These are phyloP conservation scores for Jacaranda copaia DNA, from an alignment of 257 asterid genomes.

Conservation along the genomic window DNA sequence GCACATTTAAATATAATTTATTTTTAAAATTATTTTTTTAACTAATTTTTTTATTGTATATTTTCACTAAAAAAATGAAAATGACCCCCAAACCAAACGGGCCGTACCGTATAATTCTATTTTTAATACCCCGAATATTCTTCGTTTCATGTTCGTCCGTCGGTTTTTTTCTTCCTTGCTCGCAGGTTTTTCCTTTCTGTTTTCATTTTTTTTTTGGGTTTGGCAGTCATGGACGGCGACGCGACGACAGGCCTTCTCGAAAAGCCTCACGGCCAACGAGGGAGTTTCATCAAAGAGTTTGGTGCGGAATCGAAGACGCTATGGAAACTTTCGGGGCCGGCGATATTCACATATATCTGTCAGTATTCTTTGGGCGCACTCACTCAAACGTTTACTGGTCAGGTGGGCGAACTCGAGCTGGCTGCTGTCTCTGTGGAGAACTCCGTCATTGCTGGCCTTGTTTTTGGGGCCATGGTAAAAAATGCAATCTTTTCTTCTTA, in stretches of 20 bases:
- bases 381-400: conserved; percentile 72
- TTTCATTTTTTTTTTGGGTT: background rate
- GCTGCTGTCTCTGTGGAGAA: conserved; percentile 91
- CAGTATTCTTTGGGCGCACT: conserved; percentile 83
- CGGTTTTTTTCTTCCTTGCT: background rate
- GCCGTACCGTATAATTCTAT: too few species aligned
- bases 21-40: too few species aligned
- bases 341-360: conserved; percentile 66
- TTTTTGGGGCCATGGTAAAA: conserved; percentile 50
- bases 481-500: background rate
- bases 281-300: conserved; percentile 40
- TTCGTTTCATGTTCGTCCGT: too few species aligned
- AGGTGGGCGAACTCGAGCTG: conserved; percentile 70
- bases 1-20: too few species aligned
- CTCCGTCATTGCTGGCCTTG: conserved; percentile 81
- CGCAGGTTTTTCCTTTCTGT: background rate
- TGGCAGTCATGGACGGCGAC: conserved; percentile 39
- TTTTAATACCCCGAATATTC: too few species aligned
- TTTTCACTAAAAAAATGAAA: too few species aligned
- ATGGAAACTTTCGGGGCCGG: conserved; percentile 81
- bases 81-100: too few species aligned
- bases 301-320: conserved; percentile 65
- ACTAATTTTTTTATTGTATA: too few species aligned
- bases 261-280: conserved; percentile 24
- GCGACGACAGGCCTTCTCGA: conserved; percentile 44